Evolutionary conservation across 2,329 filamentous ascomycete genomes (phyloP), one percentile per base, ranked within the genome.

Genomic region (Blumeria hordei): DNA sequence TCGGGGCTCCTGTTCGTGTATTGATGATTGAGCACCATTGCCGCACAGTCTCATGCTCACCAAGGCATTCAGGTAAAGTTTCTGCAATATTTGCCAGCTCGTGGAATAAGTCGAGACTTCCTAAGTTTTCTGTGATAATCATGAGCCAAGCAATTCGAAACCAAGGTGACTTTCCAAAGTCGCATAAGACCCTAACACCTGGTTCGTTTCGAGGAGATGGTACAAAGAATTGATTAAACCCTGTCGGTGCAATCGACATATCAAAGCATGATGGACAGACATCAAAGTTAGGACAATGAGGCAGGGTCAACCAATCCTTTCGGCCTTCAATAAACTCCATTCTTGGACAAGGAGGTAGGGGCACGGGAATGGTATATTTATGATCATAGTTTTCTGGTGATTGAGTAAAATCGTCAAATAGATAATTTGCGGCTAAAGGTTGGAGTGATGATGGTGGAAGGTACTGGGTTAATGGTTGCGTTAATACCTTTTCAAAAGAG

Each of bases 251-350:
- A 60, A 90, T 87, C 8, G 87, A 76, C 6, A 74, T 73, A 2
- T 75, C 72, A 65, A 85, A 87, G 68, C 90, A 96, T 11, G 76
- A 77, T 0, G 86, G 85, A 62, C 90, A 95, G 49, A 95, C 82
- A 58, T 85, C 78, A 61, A 95, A 83, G 57, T 77, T 76, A 11
- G 80, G 75, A 58, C 80, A 76, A 12, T 78, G 77, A 3, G 78
- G 77, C 4, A 95, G 71, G 0, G 82, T 88, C 58, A 88, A 79
- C 85, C 88, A 95, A 62, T 92, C 86, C 58, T 81, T 72, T 58
- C 80, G 74, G 1, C 80, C 80, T 9, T 75, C 69, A 11, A 78
- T 74, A 10, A 77, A 76, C 4, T 73, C 69, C 41, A 74, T 77
- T 57, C 85, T 75, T 6, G 81, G 81, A 61, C 88, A 94, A 2